Base-by-base conservation (phyloP, 257 asterid species). In the Echites panduratus region DNA sequence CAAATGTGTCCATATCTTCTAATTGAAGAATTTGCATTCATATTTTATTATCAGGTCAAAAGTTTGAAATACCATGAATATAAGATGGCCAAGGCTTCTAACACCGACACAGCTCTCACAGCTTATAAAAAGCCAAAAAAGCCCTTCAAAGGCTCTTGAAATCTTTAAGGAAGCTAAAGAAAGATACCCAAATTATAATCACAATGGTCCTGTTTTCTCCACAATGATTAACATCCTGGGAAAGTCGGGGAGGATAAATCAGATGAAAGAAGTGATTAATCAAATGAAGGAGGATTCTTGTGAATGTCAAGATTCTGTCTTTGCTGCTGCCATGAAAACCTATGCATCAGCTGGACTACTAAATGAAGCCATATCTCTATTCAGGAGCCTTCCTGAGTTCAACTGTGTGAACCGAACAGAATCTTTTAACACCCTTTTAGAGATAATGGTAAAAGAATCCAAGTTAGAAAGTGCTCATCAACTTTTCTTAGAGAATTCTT, bases 31-130 rank as follows among this genome's bases (percentile, higher is more conserved):
- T 69, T 54, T 59, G 8, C 61, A 10, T 61, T 12, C 11, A 64
- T 73, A 66, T 56, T 80, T 49, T 71, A 52, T 71, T 38, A 24
- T 70, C 16, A 49, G 75, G 67, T 57, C 49, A 41, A 22, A 20
- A 40, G 56, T 47, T 64, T 69, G 4, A 1, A n/a, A 54, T 47
- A 48, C 66, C 73, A 89, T 92, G 97, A 81, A 81, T 66, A 68
- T 89, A 26, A 88, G 96, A 81, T 91, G 98, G 98, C 98, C 98
- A 20, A 87, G 95, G 84, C 61, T 84, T 72, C 79, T 94, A 79
- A 85, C 86, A 22, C 91, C 97, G 47, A 83, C 90, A 32, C 84
- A 84, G 45, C 97, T 91, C 80, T 87, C 95, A 0, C 92, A 85
- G 85, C 72, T 94, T 26, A 79, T 89, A 75, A 79, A 78, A 53